Percentiles rank a stretch among this genome's conserved stretches.
Conservation (phyloP, 202 grass and related monocot genomes). For the Saccharum hybrid region DNA sequence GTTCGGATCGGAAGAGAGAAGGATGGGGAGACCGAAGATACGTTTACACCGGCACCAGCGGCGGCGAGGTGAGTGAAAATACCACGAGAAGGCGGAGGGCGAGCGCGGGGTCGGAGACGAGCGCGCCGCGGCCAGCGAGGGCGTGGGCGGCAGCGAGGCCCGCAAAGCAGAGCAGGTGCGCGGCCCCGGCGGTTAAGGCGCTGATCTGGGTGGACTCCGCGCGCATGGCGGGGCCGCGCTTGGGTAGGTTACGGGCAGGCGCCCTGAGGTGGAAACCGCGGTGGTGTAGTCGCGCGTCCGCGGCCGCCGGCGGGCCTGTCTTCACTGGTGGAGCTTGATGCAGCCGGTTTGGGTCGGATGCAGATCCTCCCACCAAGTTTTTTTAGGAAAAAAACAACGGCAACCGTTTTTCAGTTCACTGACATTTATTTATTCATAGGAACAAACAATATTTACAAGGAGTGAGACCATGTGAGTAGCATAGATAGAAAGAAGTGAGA, state of each 20-base stretch:
- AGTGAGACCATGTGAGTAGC: no score
- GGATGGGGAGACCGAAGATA: background rate
- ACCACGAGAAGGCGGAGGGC: slow-evolving; percentile 76
- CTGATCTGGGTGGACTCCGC: slow-evolving; percentile 28
- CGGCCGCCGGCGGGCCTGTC: background rate
- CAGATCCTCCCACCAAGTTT: background rate
- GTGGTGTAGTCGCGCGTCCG: background rate
- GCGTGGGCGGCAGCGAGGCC: slow-evolving; percentile 51
- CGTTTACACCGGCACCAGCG: background rate
- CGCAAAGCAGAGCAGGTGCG: slow-evolving; percentile 57
- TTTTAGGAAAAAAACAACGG: no score
- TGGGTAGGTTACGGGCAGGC: background rate
- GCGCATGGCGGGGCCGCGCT: slow-evolving; percentile 29
- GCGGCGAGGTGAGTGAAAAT: background rate
- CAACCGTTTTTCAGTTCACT: no score
- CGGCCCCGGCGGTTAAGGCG: slow-evolving; percentile 22
- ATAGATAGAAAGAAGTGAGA: no score
- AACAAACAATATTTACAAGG: no score
- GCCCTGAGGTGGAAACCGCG: background rate
- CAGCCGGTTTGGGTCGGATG: background rate
- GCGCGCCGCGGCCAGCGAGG: slow-evolving; percentile 42
- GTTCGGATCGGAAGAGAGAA: slow-evolving; percentile 20
- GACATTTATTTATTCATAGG: no score
- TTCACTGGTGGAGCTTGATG: background rate
- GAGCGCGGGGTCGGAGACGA: slow-evolving; percentile 58